Conservation (phyloP, 495 filamentous ascomycete genomes). For the Daldinia childiae region DNA sequence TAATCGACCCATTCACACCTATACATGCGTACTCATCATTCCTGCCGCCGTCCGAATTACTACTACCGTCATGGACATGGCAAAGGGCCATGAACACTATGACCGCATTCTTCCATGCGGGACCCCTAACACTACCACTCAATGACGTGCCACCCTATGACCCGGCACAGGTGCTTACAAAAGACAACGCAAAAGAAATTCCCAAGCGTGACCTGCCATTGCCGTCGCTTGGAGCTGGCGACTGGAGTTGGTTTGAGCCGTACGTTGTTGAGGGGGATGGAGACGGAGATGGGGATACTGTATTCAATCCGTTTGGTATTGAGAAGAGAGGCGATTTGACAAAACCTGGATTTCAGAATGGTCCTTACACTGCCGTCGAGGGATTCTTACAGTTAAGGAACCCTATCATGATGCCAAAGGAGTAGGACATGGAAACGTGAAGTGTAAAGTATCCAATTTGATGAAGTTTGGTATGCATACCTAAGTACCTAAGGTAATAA, state of each 20-base stretch:
- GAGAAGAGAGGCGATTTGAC: conserved; percentile 29
- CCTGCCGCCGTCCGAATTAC: conserved; percentile 49
- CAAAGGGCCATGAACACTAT: conserved; percentile 54
- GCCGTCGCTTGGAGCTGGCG: conserved; percentile 35
- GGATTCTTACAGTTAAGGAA: conserved; percentile 50
- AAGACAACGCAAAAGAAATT: background rate
- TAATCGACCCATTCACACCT: conserved; percentile 59
- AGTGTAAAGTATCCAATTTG: background rate
- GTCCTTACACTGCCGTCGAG: conserved; percentile 56
- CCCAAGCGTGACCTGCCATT: conserved; percentile 30
- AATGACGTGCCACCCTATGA: conserved; percentile 44
- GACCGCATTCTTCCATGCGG: conserved; percentile 58
- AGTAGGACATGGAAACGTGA: background rate
- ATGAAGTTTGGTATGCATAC: background rate
- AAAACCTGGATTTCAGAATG: conserved; percentile 45
- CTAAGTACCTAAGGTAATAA: no score
- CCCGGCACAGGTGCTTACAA: conserved; percentile 19
- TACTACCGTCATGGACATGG: conserved; percentile 56
- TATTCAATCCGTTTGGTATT: conserved; percentile 43
- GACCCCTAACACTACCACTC: conserved; percentile 50
- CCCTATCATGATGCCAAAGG: background rate
- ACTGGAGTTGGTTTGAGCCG: conserved; percentile 62
- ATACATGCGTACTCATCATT: conserved; percentile 53
- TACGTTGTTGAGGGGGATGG: conserved; percentile 31
- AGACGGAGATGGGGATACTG: conserved; percentile 2